Base-by-base conservation (phyloP, 192 early-diverging fungal species). In the Coemansia sp. region DNA sequence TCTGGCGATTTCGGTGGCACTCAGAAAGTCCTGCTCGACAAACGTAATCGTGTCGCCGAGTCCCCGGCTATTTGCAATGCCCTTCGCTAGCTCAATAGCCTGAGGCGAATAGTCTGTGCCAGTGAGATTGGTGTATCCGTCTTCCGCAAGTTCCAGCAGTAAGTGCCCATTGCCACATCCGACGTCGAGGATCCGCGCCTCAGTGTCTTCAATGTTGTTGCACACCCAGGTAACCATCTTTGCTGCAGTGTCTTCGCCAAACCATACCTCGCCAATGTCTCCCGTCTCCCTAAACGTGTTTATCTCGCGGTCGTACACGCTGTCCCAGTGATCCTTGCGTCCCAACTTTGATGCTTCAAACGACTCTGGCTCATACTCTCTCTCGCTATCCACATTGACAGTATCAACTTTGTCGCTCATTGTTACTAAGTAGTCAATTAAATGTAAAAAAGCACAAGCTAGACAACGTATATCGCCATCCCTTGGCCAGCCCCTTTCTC, bases 101-200 rank as follows among this genome's bases (percentile, higher is more conserved):
- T 87, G 80, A 3, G 82, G 74, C 1, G 93, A 94, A 64, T 98
- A 98, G 75, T 98, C 95, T 25, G 94, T 90, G 21, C 95, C 95
- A 1, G 84, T 73, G 25, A 98, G 77, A 53, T 91, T 78, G 14
- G 83, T 89, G 65, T 86, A 96, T 6, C 88, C 91, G 4, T 84
- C 84, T 17, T 61, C 59, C 1, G 88, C 87, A 19, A 98, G 84
- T 31, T 87, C 90, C 31, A 95, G 73, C 9, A 98, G 85, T 36
- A 98, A 71, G 71, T 98, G 93, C 0, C 95, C 95, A 74, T 98
- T 98, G 21, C 95, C 95, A 67, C 94, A 96, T 1, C 95, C 94
- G 12, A 97, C 85, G 73, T 97, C 95, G 4, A 96, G 79, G 36
- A 94, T 85, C 31, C 76, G 74, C 21, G 78, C 67, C 2, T 32